A percentile compares a stretch with the other conserved stretches of the same genome.
These are phyloP conservation scores for Phyllosticta paracitricarpa DNA, from an alignment of 2,329 filamentous ascomycete genomes.

Conservation along the genomic window DNA sequence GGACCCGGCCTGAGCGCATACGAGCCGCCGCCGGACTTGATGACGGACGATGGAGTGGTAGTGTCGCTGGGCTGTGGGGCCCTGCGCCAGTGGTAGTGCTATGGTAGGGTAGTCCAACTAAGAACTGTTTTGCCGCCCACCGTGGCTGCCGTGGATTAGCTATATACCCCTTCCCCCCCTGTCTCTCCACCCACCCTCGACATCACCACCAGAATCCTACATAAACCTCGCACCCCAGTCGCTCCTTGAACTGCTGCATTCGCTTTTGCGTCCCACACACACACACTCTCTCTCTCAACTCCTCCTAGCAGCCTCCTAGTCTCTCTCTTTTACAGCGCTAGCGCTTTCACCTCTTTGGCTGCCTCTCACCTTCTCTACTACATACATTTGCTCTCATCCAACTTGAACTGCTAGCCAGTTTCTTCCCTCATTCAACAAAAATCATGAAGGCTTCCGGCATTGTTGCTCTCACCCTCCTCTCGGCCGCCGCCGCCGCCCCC, in stretches of 20 bases:
- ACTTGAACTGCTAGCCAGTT: conserved; percentile 9
- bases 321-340: conserved; percentile 5
- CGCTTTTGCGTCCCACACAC: not conserved
- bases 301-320: not conserved
- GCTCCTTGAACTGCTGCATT: not conserved
- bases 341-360: not conserved
- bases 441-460: conserved; percentile 29
- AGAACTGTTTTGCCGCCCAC: not conserved
- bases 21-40: not conserved
- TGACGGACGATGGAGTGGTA: not conserved
- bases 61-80: not conserved
- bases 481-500: conserved; percentile 24
- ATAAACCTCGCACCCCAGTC: not conserved
- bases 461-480: conserved; percentile 25
- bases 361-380: not conserved
- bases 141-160: not conserved
- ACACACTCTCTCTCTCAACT: conserved; percentile 6
- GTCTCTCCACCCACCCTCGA: not conserved
- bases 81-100: not conserved
- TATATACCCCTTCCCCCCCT: not conserved
- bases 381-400: not conserved
- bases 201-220: not conserved
- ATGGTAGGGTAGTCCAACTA: too few relatives aligned
- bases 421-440: conserved; percentile 6
- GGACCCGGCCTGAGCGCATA: not conserved